Evolutionary conservation across 23 red algal species (phyloP).

Genomic region (Pyropia haitanensis): DNA sequence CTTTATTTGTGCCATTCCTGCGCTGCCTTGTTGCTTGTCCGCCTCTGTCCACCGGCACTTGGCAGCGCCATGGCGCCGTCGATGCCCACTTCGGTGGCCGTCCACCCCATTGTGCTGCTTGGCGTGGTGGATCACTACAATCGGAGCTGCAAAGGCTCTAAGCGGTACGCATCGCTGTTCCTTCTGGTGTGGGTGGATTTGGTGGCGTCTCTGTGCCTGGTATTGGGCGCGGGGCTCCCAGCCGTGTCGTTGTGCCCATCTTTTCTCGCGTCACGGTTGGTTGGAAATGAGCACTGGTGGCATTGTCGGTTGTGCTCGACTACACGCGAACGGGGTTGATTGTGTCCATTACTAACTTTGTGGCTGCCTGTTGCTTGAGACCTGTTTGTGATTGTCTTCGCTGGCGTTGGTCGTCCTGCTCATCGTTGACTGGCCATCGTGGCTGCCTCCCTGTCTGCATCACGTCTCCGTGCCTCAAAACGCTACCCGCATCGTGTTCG

Average conservation of each 20-base stretch:
- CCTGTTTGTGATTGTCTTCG: background rate
- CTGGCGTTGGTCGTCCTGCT: background rate
- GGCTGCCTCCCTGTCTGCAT: background rate
- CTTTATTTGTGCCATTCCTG: too few relatives aligned
- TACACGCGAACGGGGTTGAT: too few relatives aligned
- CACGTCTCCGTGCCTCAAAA: background rate
- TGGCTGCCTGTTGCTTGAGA: constrained; percentile 4
- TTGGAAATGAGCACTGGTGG: too few relatives aligned
- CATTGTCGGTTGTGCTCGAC: too few relatives aligned
- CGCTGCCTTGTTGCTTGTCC: too few relatives aligned
- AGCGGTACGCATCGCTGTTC: constrained; percentile 20
- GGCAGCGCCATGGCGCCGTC: constrained; percentile 7
- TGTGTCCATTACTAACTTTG: constrained; percentile 12
- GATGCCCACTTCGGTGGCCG: constrained; percentile 47
- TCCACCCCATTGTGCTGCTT: constrained; percentile 92
- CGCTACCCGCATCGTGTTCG: background rate
- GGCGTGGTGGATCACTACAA: constrained; percentile 97
- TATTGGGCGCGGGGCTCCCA: too few relatives aligned
- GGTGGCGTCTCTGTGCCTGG: too few relatives aligned
- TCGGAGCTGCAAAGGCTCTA: constrained; percentile 73
- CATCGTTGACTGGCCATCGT: background rate
- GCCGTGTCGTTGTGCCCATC: too few relatives aligned
- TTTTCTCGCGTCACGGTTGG: too few relatives aligned
- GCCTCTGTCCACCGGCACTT: too few relatives aligned
- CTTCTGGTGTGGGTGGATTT: too few relatives aligned